Evolutionary conservation across 176 grass and related monocot species (phyloP), one percentile per base, ranked within the genome.

Genomic region (Alopecurus myosuroides): DNA sequence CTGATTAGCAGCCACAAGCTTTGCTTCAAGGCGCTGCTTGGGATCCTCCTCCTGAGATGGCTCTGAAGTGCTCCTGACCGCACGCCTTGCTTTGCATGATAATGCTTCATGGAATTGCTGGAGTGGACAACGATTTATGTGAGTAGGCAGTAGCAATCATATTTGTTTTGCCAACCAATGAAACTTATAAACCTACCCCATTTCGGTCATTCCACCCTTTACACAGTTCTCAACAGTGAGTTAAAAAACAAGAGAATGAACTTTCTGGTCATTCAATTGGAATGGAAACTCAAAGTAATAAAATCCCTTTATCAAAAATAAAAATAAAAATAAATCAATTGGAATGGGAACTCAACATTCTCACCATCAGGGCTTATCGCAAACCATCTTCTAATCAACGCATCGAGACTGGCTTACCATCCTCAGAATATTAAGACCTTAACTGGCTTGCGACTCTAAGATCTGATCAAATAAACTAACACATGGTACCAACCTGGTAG

Each of bases 81-180:
- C 90, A 36, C 41, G 81, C 64, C 89, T 93, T 55, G 93, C 97
- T 88, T 98, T 98, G 84, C 86, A 90, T 12, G 91, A 95, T 74
- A 98, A 49, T 74, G 80, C 79, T 44, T 94, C 86, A 44, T 91
- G 87, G 76, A 98, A 98, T 98, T 92, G 86, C 97, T 98, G 93
- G 19, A 65, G 14, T 65, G 82, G 74, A 88, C 14, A 50, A 78
- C 7, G 78, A 22, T 29, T 36, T 36, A 64, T 9, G 44, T 90
- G 29, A 85, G 77, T 12, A 78, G 22, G 33, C 9, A 34, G 26
- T 15, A 71, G 39, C 11, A 18, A 81, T 29, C 11, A 70, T 29
- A 20, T 30, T 70, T 62, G 70, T 69, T 31, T 14, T 50, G 76
- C 11, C 51, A 77, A n/a, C 23, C 33, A 15, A 55, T 77, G 5